phyloP scores from a whole-genome alignment of 352 stramenopile species.

The Globisporangium cylindrosporum region DNA sequence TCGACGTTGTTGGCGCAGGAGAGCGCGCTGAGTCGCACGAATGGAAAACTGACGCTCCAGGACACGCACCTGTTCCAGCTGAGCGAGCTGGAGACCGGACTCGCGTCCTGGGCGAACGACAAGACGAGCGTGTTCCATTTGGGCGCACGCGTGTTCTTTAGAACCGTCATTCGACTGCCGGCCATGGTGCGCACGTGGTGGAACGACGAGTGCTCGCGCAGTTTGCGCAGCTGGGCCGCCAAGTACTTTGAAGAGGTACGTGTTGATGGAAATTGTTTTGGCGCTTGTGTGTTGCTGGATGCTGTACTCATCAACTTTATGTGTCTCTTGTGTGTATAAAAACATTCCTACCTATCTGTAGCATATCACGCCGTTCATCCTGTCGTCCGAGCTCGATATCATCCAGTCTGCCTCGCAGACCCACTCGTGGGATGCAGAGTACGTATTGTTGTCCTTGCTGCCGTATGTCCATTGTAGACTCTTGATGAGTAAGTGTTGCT shows the following conservation, averaged over 20 bases:
- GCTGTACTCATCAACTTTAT: constrained; percentile 1
- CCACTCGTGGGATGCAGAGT: constrained; percentile 64
- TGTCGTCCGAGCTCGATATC: constrained; percentile 70
- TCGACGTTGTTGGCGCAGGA: constrained; percentile 68
- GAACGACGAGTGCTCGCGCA: constrained; percentile 86
- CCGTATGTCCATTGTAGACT: background rate
- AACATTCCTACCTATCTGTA: constrained; percentile 12
- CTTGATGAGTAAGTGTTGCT: background rate
- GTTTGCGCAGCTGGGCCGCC: constrained; percentile 73
- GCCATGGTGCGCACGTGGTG: constrained; percentile 89
- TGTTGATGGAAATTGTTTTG: constrained; percentile 8
- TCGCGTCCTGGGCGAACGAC: constrained; percentile 28
- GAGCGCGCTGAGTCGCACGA: constrained; percentile 21
- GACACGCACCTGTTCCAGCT: constrained; percentile 51
- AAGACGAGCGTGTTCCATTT: constrained; percentile 48
- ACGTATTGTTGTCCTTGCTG: constrained; percentile 18
- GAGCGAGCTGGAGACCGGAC: constrained; percentile 30
- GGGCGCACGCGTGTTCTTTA: constrained; percentile 73
- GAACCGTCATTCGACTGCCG: constrained; percentile 75
- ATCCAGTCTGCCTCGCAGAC: constrained; percentile 62
- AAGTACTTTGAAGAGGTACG: constrained; percentile 87
- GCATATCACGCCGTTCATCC: constrained; percentile 77
- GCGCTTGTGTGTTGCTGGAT: background rate
- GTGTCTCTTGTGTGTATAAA: background rate
- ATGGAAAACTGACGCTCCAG: constrained; percentile 32